Conservation (phyloP, 768 basidiomycete genomes). For the Amanita exitialis region DNA sequence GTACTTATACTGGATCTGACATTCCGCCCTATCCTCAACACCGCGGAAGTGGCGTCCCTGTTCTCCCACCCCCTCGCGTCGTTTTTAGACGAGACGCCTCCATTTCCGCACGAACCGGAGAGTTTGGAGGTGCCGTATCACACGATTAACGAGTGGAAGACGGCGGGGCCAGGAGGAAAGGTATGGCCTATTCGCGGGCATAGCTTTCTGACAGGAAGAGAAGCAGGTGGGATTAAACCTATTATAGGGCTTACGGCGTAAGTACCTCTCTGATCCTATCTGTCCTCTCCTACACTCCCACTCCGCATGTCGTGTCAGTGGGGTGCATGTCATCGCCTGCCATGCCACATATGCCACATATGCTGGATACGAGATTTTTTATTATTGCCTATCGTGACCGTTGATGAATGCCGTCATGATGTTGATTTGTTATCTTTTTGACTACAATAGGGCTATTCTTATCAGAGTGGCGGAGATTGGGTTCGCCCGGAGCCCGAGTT, state of each 20-base stretch:
- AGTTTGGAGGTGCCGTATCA: slow-evolving; percentile 54
- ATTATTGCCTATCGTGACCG: no score
- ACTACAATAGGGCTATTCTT: slow-evolving; percentile 27
- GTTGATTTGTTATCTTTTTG: not conserved
- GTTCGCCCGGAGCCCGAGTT: slow-evolving; percentile 33
- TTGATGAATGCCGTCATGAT: not conserved
- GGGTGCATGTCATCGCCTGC: no score
- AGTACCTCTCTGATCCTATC: slow-evolving; percentile 13
- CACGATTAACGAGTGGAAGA: slow-evolving; percentile 44
- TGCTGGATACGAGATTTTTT: no score
- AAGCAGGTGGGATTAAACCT: slow-evolving; percentile 80
- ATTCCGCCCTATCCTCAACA: slow-evolving; percentile 68
- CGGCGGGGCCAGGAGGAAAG: slow-evolving; percentile 27
- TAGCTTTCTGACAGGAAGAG: slow-evolving; percentile 78
- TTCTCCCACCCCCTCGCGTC: slow-evolving; percentile 80
- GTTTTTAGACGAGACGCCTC: slow-evolving; percentile 47
- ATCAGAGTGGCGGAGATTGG: slow-evolving; percentile 35
- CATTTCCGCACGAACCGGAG: slow-evolving; percentile 45
- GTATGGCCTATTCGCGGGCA: slow-evolving; percentile 48
- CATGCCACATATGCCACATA: no score
- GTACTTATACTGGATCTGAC: slow-evolving; percentile 77
- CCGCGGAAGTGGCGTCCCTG: slow-evolving; percentile 65
- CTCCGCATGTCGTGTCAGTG: not conserved
- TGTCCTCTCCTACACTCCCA: not conserved
- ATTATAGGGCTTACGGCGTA: slow-evolving; percentile 84